phyloP scores from a whole-genome alignment of 2,329 filamentous ascomycete species.

The Aspergillus persii region DNA sequence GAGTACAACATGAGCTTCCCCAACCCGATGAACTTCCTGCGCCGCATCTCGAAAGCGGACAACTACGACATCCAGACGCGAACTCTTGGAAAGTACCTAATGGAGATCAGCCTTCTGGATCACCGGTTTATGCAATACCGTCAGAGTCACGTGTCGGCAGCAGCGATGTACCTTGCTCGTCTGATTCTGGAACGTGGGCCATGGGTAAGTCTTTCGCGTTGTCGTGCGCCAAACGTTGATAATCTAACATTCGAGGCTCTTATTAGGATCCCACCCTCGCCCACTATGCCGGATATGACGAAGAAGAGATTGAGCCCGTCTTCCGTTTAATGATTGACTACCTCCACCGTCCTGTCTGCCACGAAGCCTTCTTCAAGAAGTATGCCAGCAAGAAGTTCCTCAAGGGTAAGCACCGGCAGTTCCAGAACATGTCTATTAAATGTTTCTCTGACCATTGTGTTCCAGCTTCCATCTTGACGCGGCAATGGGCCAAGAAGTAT shows the following conservation, averaged over 20 bases:
- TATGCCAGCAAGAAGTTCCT: constrained; percentile 99
- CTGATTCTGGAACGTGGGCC: constrained; percentile 85
- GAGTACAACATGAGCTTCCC: constrained; percentile 98
- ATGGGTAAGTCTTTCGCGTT: constrained; percentile 64
- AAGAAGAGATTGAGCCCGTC: constrained; percentile 89
- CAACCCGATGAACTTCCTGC: constrained; percentile 99
- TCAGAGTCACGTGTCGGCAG: constrained; percentile 86
- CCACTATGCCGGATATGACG: constrained; percentile 90
- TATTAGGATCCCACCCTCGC: constrained; percentile 76
- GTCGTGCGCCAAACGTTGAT: background rate
- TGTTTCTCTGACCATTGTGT: constrained; percentile 20
- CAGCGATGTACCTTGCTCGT: constrained; percentile 91
- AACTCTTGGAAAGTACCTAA: constrained; percentile 94
- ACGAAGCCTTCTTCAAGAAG: constrained; percentile 99
- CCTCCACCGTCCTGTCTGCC: constrained; percentile 80
- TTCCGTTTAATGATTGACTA: constrained; percentile 96
- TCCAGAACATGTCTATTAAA: background rate
- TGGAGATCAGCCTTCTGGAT: constrained; percentile 94
- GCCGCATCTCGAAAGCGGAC: constrained; percentile 97
- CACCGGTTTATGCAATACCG: constrained; percentile 89
- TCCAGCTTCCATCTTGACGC: constrained; percentile 82
- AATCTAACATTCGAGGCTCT: constrained; percentile 17
- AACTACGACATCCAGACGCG: constrained; percentile 98
- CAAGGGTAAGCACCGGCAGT: constrained; percentile 67
- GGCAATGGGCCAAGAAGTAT: constrained; percentile 89